A percentile compares a stretch with the other conserved stretches of the same genome.
Evolutionary conservation across 202 grass and related monocot species (phyloP).

Genomic region (Cymbopogon flexuosus): DNA sequence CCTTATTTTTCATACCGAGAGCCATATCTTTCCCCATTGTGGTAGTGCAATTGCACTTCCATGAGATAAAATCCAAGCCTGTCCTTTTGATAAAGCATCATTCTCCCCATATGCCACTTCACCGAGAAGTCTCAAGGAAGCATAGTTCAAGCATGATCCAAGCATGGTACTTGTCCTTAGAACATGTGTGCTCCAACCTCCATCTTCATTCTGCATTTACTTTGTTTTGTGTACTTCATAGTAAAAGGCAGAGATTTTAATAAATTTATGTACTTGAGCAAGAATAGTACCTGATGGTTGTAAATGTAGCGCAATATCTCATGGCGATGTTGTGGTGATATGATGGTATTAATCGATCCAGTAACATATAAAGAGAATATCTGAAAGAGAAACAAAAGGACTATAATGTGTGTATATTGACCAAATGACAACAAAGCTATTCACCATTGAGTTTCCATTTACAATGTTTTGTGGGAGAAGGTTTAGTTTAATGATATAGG

Average conservation of each 20-base stretch:
- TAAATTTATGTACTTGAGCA: not conserved
- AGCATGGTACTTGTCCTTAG: not conserved
- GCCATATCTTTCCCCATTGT: not conserved
- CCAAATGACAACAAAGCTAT: too few species aligned
- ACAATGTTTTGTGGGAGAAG: too few species aligned
- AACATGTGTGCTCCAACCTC: not conserved
- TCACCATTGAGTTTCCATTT: too few species aligned
- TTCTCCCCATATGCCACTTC: not conserved
- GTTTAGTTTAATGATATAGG: too few species aligned
- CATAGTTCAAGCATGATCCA: slow-evolving; percentile 9
- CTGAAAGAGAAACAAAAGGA: not conserved
- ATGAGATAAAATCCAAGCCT: slow-evolving; percentile 13
- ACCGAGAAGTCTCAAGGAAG: slow-evolving; percentile 1
- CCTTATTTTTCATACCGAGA: not conserved
- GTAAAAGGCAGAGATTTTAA: not conserved
- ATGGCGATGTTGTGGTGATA: not conserved
- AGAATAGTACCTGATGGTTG: not conserved
- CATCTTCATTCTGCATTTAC: not conserved
- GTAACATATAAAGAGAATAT: slow-evolving; percentile 1
- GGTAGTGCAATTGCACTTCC: slow-evolving; percentile 9
- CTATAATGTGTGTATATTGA: not conserved
- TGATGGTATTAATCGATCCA: not conserved
- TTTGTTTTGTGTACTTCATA: not conserved
- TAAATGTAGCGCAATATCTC: not conserved
- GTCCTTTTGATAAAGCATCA: slow-evolving; percentile 2